phyloP scores from a whole-genome alignment of 169 alveolate species.

The Eimeria sp. region DNA sequence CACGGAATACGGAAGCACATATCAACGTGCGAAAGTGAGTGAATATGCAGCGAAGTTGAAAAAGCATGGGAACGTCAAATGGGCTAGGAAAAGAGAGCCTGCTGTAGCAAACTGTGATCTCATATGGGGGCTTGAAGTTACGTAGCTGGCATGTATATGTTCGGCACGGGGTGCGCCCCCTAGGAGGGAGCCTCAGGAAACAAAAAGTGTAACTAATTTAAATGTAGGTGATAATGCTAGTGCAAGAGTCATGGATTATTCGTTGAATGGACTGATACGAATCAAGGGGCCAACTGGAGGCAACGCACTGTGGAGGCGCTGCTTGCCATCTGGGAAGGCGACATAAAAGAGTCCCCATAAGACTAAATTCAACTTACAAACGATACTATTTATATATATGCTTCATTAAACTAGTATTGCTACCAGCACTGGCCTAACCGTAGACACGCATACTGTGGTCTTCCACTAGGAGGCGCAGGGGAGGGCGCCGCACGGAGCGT shows the following conservation, averaged over 20 bases:
- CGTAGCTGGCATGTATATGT: neutral
- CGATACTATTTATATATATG: neutral
- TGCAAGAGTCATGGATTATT: neutral
- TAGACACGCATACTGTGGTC: conserved; percentile 15
- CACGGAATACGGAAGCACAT: neutral
- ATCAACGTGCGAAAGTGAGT: neutral
- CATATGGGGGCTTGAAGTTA: neutral
- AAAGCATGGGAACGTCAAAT: too few relatives aligned
- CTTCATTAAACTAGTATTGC: neutral
- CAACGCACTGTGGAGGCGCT: conserved; percentile 13
- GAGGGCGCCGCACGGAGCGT: conserved; percentile 75
- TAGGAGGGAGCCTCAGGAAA: neutral
- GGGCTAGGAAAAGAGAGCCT: neutral
- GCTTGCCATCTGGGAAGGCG: neutral
- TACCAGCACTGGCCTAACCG: neutral
- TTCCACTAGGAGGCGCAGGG: conserved; percentile 52
- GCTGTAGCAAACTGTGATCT: neutral
- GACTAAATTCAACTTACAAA: neutral
- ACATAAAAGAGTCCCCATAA: neutral
- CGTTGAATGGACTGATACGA: neutral
- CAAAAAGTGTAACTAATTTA: neutral
- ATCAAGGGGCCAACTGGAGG: conserved; percentile 1
- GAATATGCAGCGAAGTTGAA: too few relatives aligned
- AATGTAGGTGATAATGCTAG: neutral
- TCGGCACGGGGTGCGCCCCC: neutral